phyloP scores from a whole-genome alignment of 1,139 yeast genomes.

The Sugiyamaella pinicola region DNA sequence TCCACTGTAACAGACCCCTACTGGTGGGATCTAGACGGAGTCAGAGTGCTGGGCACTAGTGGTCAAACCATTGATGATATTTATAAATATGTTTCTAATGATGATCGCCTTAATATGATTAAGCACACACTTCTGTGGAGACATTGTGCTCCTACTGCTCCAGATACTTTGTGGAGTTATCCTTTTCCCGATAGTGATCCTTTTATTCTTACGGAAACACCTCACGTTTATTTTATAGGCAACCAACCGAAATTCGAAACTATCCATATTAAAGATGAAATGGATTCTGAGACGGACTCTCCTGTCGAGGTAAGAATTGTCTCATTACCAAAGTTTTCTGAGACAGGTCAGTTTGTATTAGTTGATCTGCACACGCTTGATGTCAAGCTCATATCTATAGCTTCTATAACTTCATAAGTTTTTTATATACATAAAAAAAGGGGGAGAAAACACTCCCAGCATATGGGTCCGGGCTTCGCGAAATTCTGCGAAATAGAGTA shows the following conservation, averaged over 20 bases:
- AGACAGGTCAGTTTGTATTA: conserved; percentile 68
- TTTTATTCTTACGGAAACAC: conserved; percentile 71
- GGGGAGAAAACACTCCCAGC: no score
- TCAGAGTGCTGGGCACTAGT: conserved; percentile 66
- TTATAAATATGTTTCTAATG: conserved; percentile 53
- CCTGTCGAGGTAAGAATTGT: conserved; percentile 52
- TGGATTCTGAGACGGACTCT: conserved; percentile 31
- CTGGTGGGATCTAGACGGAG: conserved; percentile 60
- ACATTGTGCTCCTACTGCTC: conserved; percentile 90
- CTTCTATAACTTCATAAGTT: neutral
- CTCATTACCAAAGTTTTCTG: conserved; percentile 69
- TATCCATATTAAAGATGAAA: conserved; percentile 42
- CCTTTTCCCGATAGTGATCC: conserved; percentile 86
- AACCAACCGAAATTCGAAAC: conserved; percentile 68
- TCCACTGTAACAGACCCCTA: conserved; percentile 70
- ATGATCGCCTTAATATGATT: conserved; percentile 55
- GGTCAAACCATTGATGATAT: conserved; percentile 88
- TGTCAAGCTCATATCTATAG: conserved; percentile 47
- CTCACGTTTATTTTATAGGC: conserved; percentile 85
- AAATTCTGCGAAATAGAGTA: neutral
- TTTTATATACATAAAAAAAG: neutral
- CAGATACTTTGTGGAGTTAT: conserved; percentile 84
- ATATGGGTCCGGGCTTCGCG: no score
- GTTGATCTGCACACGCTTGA: conserved; percentile 62
- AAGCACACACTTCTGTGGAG: conserved; percentile 80